Conservation (phyloP, 2,329 filamentous ascomycete species). For the Curvularia hawaiiensis region DNA sequence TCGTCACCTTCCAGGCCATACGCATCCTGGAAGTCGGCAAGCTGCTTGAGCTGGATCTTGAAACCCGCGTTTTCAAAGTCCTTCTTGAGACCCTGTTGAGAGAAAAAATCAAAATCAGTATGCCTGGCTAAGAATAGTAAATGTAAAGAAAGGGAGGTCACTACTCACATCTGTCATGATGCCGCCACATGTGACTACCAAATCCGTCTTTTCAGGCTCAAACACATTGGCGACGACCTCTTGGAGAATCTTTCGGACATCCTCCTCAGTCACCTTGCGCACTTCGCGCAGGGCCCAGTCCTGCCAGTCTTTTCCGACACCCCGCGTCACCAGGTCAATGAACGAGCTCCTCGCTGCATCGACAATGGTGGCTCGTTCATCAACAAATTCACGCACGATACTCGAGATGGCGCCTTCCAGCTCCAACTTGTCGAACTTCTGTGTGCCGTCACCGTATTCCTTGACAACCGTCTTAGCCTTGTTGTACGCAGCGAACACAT, state of each 20-base stretch:
- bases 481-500: conserved; percentile 82
- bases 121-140: not conserved
- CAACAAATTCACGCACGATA: conserved; percentile 84
- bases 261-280: conserved; percentile 72
- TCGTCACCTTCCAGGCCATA: conserved; percentile 76
- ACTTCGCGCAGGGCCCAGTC: conserved; percentile 78
- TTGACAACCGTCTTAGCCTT: conserved; percentile 77
- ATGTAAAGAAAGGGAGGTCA: not conserved
- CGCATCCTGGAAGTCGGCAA: conserved; percentile 85
- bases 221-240: conserved; percentile 82
- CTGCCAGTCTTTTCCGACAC: conserved; percentile 77
- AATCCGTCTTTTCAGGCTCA: conserved; percentile 76
- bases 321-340: conserved; percentile 77
- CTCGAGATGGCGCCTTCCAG: conserved; percentile 89
- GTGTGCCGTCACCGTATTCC: conserved; percentile 73
- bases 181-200: conserved; percentile 86
- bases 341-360: conserved; percentile 84
- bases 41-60: conserved; percentile 72
- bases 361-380: conserved; percentile 85
- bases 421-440: conserved; percentile 76
- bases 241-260: conserved; percentile 75
- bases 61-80: conserved; percentile 79
- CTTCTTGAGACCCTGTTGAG: conserved; percentile 69
- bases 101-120: not conserved
- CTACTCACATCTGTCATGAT: conserved; percentile 79